Base-by-base conservation (phyloP, 1,284 basidiomycete species). In the Athelia psychrophila region DNA sequence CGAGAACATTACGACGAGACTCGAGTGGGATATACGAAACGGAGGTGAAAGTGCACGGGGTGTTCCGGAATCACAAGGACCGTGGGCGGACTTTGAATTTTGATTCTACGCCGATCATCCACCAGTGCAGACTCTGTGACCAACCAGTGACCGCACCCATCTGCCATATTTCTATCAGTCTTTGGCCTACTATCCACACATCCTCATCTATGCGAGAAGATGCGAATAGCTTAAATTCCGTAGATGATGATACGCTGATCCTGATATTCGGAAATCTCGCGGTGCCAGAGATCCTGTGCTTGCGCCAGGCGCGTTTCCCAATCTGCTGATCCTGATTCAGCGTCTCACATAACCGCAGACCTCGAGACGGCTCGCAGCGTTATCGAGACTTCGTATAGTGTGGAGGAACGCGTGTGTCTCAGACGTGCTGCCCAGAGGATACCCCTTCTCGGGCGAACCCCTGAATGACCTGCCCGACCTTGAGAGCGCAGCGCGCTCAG, bases 341-440 rank as follows among this genome's bases (percentile, higher is more conserved):
- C 27, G 38, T 24, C 18, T 25, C 25, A 24, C 16, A 22, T 47
- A 44, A 24, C 20, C 48, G 9, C 51, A 86, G 83, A 78, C 74
- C 44, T 84, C 76, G 56, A 75, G 64, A 54, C 69, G 71, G n/a
- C 58, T 85, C 23, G 59, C 63, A 47, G 53, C 59, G 3, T 54
- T 83, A 10, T 77, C 79, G 0, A 64, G 60, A 10, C 65, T 77
- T 19, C 75, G 73, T 36, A 71, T 76, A 46, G 73, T 85, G 20
- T 86, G 84, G 84, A 71, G 71, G n/a, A 73, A 74, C 35, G 76
- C 75, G 18, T 79, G 75, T 58, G 58, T 59, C 18, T 62, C 54
- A 38, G 69, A 79, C 44, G 70, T 84, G 30, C 60, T 80, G 3
- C 51, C 56, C 12, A 59, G 65, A 23, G 75, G 76, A 0, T 75